Evolutionary conservation across 2,329 filamentous ascomycete genomes (phyloP), one percentile per base, ranked within the genome.

Genomic region (Colletotrichum higginsianum): DNA sequence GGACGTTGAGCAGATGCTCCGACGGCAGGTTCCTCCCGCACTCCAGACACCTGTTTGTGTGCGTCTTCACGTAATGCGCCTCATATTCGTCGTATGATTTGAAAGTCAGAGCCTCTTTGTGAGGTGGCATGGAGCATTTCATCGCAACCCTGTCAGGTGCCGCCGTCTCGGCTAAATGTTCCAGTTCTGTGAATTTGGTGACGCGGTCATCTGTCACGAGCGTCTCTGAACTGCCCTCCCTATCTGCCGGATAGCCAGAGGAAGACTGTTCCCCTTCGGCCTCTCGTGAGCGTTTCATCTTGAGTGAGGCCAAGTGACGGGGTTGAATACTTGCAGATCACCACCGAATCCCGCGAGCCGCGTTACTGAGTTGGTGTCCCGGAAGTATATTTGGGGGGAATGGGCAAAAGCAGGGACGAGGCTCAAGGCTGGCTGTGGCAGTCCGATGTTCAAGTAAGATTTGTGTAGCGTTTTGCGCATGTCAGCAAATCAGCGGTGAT

Each of bases 11-110:
- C 66, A 96, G 91, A 79, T 95, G 92, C 46, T 91, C 88, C 0
- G 94, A 95, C 1, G 96, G 96, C 74, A 98, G 94, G 80, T 98
- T 98, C 80, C 90, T 94, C 66, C 88, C 86, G 80, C 96, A 99
- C 78, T 95, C 92, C 12, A 91, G 85, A 79, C 96, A 99, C 53
- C 96, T 90, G 80, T 98, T 95, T 72, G 90, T 89, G 81, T 98
- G 96, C 26, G 88, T 86, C 78, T 94, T 91, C 75, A 86, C 87
- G 83, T 98, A 98, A 80, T 99, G 96, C 11, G 92, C 84, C 79
- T 98, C 95, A 82, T 97, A 98, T 18, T 95, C 93, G 70, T 91
- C 88, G 78, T 94, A 95, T 0, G 91, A 91, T 30, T 84, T 79
- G 81, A 99, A 98, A 5, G 86, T 85, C 66, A 96, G 78, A 2